Percentiles rank a stretch among this genome's conserved stretches.
Evolutionary conservation across 2,329 filamentous ascomycete species (phyloP).

Genomic region (Fusarium brachygibbosum): DNA sequence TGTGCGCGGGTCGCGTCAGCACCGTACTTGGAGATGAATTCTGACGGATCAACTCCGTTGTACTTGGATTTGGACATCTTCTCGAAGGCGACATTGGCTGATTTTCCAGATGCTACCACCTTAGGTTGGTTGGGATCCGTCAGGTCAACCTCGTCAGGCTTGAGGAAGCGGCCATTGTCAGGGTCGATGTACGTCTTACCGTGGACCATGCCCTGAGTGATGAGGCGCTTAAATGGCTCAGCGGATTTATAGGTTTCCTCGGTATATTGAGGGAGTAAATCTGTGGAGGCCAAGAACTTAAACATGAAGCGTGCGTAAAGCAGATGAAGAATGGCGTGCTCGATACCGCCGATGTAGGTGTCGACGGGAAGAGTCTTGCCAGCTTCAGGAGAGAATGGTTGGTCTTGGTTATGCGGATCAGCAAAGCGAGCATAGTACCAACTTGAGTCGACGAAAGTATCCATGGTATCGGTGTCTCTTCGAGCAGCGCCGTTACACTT

Average conservation of each 20-base stretch:
- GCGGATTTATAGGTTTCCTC: constrained; percentile 56
- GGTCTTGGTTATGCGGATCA: constrained; percentile 74
- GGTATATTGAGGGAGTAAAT: constrained; percentile 59
- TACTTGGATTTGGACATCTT: constrained; percentile 98
- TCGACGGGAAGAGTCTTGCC: constrained; percentile 80
- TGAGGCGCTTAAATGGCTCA: constrained; percentile 85
- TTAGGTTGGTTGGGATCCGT: constrained; percentile 67
- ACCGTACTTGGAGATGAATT: constrained; percentile 79
- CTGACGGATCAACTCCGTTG: constrained; percentile 87
- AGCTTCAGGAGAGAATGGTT: constrained; percentile 72
- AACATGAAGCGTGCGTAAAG: constrained; percentile 92
- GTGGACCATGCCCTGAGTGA: constrained; percentile 94
- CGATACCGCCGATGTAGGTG: constrained; percentile 89
- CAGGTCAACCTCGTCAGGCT: constrained; percentile 79
- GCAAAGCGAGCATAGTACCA: constrained; percentile 91
- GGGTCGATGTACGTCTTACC: constrained; percentile 86
- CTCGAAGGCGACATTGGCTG: constrained; percentile 77
- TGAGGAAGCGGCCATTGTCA: constrained; percentile 79
- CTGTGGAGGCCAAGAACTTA: constrained; percentile 79
- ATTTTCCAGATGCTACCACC: constrained; percentile 71
- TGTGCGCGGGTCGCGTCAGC: constrained; percentile 88
- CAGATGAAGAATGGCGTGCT: constrained; percentile 91
- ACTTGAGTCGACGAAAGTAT: constrained; percentile 94
- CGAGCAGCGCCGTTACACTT: constrained; percentile 77
- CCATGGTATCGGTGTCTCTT: constrained; percentile 94